Percentiles rank a stretch among this genome's conserved stretches.
phyloP scores from a whole-genome alignment of 306 rosid species.

The Medicago lupulina region DNA sequence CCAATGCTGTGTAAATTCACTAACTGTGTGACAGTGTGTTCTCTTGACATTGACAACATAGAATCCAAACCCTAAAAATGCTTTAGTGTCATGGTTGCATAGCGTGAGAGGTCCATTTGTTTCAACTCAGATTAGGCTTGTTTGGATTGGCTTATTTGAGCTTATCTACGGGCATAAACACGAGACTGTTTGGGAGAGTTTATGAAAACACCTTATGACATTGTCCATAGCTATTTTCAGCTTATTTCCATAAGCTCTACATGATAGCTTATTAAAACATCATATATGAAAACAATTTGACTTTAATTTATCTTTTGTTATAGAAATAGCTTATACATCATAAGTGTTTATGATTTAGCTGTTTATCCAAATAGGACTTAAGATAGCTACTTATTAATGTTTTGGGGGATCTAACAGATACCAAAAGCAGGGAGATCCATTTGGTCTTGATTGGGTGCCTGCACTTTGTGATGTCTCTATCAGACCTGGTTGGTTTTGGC shows the following conservation, averaged over 20 bases:
- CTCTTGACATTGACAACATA: background rate
- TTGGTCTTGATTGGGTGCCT: slow-evolving; percentile 85
- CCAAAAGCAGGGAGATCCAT: slow-evolving; percentile 64
- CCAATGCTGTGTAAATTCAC: slow-evolving; percentile 7
- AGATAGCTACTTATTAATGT: slow-evolving; percentile 19
- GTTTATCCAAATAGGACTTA: background rate
- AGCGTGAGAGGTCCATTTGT: background rate
- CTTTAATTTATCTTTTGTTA: background rate
- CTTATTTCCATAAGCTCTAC: background rate
- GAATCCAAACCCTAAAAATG: background rate
- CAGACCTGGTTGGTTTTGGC: slow-evolving; percentile 97
- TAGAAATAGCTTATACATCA: background rate
- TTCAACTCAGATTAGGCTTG: background rate
- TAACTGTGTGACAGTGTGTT: background rate
- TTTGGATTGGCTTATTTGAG: background rate
- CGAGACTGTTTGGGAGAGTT: background rate
- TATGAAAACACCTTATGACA: background rate
- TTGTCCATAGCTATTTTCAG: background rate
- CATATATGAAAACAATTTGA: background rate
- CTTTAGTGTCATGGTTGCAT: background rate
- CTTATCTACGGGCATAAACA: background rate
- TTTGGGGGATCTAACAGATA: slow-evolving; percentile 63
- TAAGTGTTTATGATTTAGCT: background rate
- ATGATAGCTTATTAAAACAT: background rate
- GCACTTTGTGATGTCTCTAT: slow-evolving; percentile 89